Percentiles rank a stretch among this genome's conserved stretches.
Evolutionary conservation across 179 eudicot genomes (phyloP).

Genomic region (Gypsophila paniculata): DNA sequence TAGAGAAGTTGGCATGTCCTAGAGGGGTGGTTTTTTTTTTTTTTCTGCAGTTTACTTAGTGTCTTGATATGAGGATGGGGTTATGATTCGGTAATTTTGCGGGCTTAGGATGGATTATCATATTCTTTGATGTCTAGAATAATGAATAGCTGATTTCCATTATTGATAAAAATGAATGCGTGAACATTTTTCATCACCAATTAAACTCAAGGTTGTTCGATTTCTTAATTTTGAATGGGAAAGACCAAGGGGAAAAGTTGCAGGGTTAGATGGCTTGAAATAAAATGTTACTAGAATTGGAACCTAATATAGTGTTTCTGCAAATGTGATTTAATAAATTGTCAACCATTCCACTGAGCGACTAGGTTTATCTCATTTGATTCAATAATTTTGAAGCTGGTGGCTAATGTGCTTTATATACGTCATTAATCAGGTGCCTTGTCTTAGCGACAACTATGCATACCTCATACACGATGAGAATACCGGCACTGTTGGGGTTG

Average conservation of each 20-base stretch:
- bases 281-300: not conserved
- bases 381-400: not conserved
- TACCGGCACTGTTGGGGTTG: slow-evolving; percentile 93
- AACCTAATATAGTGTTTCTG: not conserved
- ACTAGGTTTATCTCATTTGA: slow-evolving; percentile 6
- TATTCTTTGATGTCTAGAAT: not conserved
- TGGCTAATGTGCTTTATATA: slow-evolving; percentile 3
- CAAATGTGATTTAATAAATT: not conserved
- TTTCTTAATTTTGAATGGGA: not conserved
- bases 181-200: not conserved
- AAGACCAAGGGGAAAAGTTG: not conserved
- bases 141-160: not conserved
- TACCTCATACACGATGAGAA: slow-evolving; percentile 74
- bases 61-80: not conserved
- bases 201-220: not conserved
- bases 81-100: not conserved
- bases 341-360: not conserved
- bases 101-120: not conserved
- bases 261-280: slow-evolving; percentile 6
- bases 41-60: not conserved
- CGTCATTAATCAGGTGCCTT: slow-evolving; percentile 56
- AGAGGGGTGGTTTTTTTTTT: not conserved
- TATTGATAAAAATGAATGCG: not conserved
- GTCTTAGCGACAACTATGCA: slow-evolving; percentile 83
- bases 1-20: not conserved